Evolutionary conservation across 169 alveolate species (phyloP), one percentile per base, ranked within the genome.

Genomic region (Eimeria acervulina): DNA sequence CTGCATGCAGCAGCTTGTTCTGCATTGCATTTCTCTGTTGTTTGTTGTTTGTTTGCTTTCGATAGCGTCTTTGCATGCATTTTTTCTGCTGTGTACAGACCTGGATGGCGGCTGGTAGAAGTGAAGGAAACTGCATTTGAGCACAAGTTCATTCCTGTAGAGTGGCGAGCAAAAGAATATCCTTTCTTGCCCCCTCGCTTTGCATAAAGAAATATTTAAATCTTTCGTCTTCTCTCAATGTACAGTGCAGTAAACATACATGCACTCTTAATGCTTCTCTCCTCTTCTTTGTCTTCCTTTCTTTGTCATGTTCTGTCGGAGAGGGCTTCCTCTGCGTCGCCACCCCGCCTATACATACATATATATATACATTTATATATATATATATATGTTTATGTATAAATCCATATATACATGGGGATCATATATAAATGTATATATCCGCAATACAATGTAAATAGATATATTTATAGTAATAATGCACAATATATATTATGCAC

Each of bases 161-260:
- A 80, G 47, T 80, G 89, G 89, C 61, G 59, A 21, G 42, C 89
- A 12, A 4, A 12, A 1, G 66, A 80, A 3, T 80, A 80, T 80
- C 89, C 89, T 40, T 80, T 80, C 36, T 21, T 6, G 12, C 66
- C 59, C 8, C 89, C 89, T 44, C 89, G 89, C 33, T 80, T 80
- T 26, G 21, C 89, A 13, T 80, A 44, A 80, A 8, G n/a, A 63
- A 63, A 0, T 63, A 63, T 26, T 21, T 63, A 0, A 17, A 12
- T 63, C 33, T 63, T 17, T 63, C 74, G 5, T 17, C 15, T 23
- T 63, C 31, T 63, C 74, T 63, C 33, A 17, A 63, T 63, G 8
- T 63, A 63, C 15, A 23, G n/a, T n/a, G n/a, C n/a, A n/a, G n/a
- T n/a, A n/a, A n/a, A n/a, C n/a, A n/a, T n/a, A n/a, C n/a, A n/a